Conservation (phyloP, 176 grass and related monocot genomes). For the Triticum dicoccoides region DNA sequence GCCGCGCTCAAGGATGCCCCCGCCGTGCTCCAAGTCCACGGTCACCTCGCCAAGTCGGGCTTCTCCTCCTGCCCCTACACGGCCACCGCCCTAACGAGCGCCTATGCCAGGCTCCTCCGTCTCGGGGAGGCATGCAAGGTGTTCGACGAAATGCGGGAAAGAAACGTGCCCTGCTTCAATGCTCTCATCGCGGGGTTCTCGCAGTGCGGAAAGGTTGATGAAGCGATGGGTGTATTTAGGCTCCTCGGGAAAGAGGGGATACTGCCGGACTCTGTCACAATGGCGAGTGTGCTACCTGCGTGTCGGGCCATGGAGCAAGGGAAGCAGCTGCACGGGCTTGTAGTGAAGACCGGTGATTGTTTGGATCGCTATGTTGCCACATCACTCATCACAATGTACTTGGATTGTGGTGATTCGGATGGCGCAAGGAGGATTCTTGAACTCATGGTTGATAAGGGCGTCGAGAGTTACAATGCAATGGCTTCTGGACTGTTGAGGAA, state of each 20-base stretch:
- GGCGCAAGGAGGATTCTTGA: slow-evolving; percentile 26
- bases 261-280: slow-evolving; percentile 25
- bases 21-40: slow-evolving; percentile 21
- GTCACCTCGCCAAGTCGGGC: slow-evolving; percentile 7
- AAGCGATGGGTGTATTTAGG: background rate
- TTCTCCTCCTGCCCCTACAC: background rate
- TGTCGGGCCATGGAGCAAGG: slow-evolving; percentile 10
- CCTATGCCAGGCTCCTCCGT: slow-evolving; percentile 11
- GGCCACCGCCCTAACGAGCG: slow-evolving; percentile 11
- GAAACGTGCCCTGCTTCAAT: slow-evolving; percentile 21
- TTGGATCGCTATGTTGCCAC: slow-evolving; percentile 29
- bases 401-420: background rate
- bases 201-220: background rate
- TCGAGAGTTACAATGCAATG: slow-evolving; percentile 47
- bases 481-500: slow-evolving; percentile 28
- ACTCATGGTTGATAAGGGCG: slow-evolving; percentile 16
- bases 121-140: background rate
- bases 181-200: slow-evolving; percentile 28
- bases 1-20: background rate
- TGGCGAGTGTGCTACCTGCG: slow-evolving; percentile 25
- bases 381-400: slow-evolving; percentile 38
- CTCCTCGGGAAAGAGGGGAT: background rate
- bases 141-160: slow-evolving; percentile 37
- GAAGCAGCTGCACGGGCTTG: slow-evolving; percentile 36
- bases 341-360: slow-evolving; percentile 28